Conservation (phyloP, 2,329 filamentous ascomycete genomes). For the Whalleya microplaca region DNA sequence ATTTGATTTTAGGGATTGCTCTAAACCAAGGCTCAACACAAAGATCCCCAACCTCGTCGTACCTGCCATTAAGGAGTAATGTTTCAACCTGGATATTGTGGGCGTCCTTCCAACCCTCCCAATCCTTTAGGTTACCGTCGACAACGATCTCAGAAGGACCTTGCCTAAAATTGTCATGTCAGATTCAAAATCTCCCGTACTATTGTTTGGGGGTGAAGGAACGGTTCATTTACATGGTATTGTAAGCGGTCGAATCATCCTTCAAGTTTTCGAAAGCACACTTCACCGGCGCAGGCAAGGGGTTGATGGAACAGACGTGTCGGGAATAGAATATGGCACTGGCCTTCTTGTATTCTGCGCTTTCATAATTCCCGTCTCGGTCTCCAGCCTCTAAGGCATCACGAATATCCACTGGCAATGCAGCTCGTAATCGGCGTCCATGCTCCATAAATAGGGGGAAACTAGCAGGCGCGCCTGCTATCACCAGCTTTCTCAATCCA, state of each 20-base stretch:
- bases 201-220: no score
- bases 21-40: conserved; percentile 21
- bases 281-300: neutral
- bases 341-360: conserved; percentile 8
- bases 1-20: conserved; percentile 22
- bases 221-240: neutral
- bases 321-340: conserved; percentile 8
- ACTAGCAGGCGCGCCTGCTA: conserved; percentile 8
- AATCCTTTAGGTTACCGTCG: conserved; percentile 11
- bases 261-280: neutral
- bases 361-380: conserved; percentile 9
- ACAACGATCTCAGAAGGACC: conserved; percentile 14
- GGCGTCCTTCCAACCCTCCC: conserved; percentile 11
- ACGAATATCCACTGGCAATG: conserved; percentile 9
- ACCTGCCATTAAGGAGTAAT: conserved; percentile 9
- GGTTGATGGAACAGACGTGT: conserved; percentile 14
- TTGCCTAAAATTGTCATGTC: conserved; percentile 3
- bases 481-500: conserved; percentile 11
- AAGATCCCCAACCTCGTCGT: conserved; percentile 12
- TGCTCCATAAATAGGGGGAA: conserved; percentile 9
- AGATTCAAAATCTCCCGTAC: no score
- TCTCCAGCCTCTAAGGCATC: conserved; percentile 10
- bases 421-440: neutral
- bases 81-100: conserved; percentile 10
- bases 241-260: neutral